Conservation (phyloP, 768 basidiomycete species). For the Exidia glandulosa region DNA sequence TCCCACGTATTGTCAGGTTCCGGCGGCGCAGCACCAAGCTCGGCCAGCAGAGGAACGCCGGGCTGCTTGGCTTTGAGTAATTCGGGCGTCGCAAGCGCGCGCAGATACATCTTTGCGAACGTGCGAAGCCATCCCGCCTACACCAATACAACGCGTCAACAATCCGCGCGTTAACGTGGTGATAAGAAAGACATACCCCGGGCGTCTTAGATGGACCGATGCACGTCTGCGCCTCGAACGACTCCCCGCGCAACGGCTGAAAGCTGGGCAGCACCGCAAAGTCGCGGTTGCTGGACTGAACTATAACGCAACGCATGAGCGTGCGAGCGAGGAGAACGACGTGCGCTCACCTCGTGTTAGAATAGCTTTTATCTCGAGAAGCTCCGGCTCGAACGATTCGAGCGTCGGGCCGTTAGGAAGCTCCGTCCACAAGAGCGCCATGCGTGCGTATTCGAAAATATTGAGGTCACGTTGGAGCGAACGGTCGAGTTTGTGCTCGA, state of each 20-base stretch:
- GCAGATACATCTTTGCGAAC: not conserved
- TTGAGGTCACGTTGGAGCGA: constrained; percentile 76
- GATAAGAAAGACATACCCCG: constrained; percentile 36
- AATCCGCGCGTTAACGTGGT: not conserved
- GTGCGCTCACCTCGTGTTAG: not conserved
- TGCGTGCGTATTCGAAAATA: constrained; percentile 75
- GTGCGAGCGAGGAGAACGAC: not conserved
- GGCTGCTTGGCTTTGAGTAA: too few species aligned
- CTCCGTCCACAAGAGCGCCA: constrained; percentile 25
- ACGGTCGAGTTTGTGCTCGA: constrained; percentile 71
- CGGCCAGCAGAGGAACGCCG: too few species aligned
- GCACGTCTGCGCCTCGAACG: constrained; percentile 59
- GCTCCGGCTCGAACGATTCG: not conserved
- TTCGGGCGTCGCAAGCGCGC: not conserved
- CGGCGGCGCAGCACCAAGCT: too few species aligned
- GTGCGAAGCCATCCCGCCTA: constrained; percentile 3
- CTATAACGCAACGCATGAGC: constrained; percentile 24
- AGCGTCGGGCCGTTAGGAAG: not conserved
- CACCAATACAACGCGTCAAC: constrained; percentile 56
- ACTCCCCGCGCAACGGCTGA: constrained; percentile 44
- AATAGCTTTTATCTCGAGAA: not conserved
- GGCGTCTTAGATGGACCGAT: constrained; percentile 46
- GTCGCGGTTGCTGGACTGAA: constrained; percentile 80
- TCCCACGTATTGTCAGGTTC: too few species aligned
- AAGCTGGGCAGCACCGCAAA: constrained; percentile 67